Percentiles rank a stretch among this genome's conserved stretches.
phyloP scores from a whole-genome alignment of 78 protist genomes.

The Dictyostelium citrinum region DNA sequence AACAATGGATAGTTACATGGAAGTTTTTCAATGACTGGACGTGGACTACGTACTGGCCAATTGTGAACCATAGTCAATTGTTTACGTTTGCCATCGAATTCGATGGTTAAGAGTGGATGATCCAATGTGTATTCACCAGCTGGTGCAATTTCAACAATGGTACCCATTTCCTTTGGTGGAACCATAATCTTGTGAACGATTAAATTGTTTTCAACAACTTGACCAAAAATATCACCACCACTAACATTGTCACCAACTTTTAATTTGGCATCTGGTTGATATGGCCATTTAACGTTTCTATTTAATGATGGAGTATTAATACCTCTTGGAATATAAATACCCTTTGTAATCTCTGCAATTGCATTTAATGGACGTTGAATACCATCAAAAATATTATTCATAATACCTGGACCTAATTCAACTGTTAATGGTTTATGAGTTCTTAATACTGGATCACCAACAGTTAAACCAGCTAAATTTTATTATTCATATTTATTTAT shows the following conservation, averaged over 20 bases:
- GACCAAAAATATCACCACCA: slow-evolving; percentile 98
- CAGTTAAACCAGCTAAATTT: slow-evolving; percentile 98
- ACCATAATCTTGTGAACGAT: slow-evolving; percentile 96
- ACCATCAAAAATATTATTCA: slow-evolving; percentile 99
- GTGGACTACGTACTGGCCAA: slow-evolving; percentile 99
- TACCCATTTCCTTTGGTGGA: slow-evolving; percentile 95
- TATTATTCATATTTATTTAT: too few relatives aligned
- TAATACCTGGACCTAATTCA: slow-evolving; percentile 99
- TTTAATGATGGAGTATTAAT: slow-evolving; percentile 93
- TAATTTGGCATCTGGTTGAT: slow-evolving; percentile 81
- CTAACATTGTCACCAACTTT: slow-evolving; percentile 95
- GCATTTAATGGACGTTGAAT: slow-evolving; percentile 99
- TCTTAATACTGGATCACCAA: slow-evolving; percentile 99
- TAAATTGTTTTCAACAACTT: slow-evolving; percentile 95
- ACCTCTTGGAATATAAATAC: slow-evolving; percentile 99
- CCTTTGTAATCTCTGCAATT: slow-evolving; percentile 83
- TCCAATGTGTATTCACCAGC: slow-evolving; percentile 94
- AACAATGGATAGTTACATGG: slow-evolving; percentile 95
- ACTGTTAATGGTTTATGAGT: slow-evolving; percentile 99
- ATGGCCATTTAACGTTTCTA: slow-evolving; percentile 88
- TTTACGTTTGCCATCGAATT: slow-evolving; percentile 63
- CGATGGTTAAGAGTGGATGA: slow-evolving; percentile 58
- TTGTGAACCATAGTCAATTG: slow-evolving; percentile 92
- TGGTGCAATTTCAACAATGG: slow-evolving; percentile 91
- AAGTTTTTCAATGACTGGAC: slow-evolving; percentile 97